Evolutionary conservation across 257 asterid species (phyloP).

Genomic region (Jacaranda mimosifolia): DNA sequence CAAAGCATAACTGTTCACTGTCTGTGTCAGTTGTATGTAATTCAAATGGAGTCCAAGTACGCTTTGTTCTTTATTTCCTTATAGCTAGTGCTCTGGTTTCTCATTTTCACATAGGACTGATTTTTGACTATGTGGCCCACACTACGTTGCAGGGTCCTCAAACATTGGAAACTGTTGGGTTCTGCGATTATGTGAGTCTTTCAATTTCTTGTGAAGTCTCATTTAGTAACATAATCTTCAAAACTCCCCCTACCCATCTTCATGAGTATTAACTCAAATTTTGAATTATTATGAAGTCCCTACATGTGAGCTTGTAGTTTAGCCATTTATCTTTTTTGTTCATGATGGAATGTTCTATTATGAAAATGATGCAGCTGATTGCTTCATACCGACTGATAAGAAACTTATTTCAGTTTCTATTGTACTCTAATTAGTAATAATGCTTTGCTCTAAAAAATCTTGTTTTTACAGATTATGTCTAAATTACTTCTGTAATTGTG

Average conservation of each 20-base stretch:
- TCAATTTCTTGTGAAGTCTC: slow-evolving; percentile 35
- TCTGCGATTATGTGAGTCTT: slow-evolving; percentile 82
- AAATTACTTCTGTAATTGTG: neutral
- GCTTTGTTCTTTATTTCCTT: slow-evolving; percentile 39
- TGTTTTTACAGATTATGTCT: neutral
- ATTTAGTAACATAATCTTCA: neutral
- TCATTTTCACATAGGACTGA: slow-evolving; percentile 27
- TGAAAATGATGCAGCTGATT: neutral
- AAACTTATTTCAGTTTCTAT: neutral
- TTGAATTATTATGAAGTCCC: neutral
- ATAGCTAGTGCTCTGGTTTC: slow-evolving; percentile 9
- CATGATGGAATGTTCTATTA: neutral
- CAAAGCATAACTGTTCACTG: slow-evolving; percentile 75
- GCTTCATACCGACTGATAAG: neutral
- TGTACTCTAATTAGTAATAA: neutral
- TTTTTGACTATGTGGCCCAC: slow-evolving; percentile 17
- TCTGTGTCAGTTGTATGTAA: slow-evolving; percentile 83
- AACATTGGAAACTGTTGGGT: slow-evolving; percentile 64
- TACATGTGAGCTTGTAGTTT: neutral
- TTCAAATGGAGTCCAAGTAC: slow-evolving; percentile 69
- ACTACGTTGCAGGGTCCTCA: slow-evolving; percentile 68
- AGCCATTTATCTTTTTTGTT: neutral
- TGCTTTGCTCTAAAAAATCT: neutral
- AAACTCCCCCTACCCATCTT: neutral
- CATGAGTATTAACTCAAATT: slow-evolving; percentile 7